Conservation (phyloP, 768 basidiomycete genomes). For the Polyporus arcularius region DNA sequence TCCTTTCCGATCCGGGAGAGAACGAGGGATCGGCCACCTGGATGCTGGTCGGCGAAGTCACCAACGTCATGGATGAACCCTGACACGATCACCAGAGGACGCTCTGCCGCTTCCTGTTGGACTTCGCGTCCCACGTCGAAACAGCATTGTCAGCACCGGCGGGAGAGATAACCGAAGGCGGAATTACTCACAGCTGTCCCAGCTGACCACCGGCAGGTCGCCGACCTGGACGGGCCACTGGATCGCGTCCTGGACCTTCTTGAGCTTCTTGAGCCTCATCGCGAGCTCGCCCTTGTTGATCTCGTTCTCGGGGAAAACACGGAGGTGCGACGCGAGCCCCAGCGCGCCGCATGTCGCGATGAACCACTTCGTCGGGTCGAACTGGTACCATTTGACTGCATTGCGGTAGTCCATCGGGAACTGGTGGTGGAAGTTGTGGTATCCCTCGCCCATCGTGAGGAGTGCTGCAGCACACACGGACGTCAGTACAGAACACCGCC, state of each 20-base stretch:
- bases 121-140: constrained; percentile 39
- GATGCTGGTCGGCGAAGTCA: constrained; percentile 72
- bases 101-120: constrained; percentile 63
- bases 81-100: constrained; percentile 70
- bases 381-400: constrained; percentile 64
- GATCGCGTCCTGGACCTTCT: constrained; percentile 60
- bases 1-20: constrained; percentile 71
- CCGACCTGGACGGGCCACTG: constrained; percentile 60
- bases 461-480: constrained; percentile 24
- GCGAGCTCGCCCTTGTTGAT: constrained; percentile 79
- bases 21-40: constrained; percentile 71
- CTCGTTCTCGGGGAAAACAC: constrained; percentile 87
- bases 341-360: constrained; percentile 63
- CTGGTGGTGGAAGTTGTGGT: constrained; percentile 77
- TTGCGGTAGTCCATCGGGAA: constrained; percentile 60
- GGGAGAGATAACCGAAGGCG: neutral
- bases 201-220: constrained; percentile 73
- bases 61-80: constrained; percentile 89
- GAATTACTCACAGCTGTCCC: constrained; percentile 71
- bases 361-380: constrained; percentile 79
- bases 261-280: constrained; percentile 81
- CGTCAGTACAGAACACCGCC: neutral
- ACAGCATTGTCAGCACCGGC: neutral
- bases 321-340: constrained; percentile 79
- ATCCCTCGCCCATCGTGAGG: constrained; percentile 74